phyloP scores from a whole-genome alignment of 306 rosid species.

The Erythrophleum fordii region DNA sequence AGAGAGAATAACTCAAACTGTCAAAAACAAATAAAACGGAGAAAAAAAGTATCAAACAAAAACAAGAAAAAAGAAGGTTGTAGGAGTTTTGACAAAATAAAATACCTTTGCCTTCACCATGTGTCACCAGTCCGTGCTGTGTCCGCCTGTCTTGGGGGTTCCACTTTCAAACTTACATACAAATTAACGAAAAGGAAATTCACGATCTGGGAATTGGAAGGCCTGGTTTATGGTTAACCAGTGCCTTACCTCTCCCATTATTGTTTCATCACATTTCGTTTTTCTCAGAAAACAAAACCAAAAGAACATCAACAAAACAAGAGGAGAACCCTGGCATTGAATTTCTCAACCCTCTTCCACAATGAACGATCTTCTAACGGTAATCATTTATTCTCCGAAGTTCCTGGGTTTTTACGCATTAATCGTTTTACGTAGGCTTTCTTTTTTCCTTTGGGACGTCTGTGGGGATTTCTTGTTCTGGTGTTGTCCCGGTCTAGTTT shows the following conservation, averaged over 20 bases:
- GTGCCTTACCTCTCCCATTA: conserved; percentile 41
- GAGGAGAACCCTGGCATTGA: not conserved
- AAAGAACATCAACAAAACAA: not conserved
- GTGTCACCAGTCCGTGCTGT: conserved; percentile 40
- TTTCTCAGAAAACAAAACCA: not conserved
- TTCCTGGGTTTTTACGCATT: conserved; percentile 16
- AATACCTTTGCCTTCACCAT: not conserved
- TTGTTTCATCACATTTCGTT: conserved; percentile 6
- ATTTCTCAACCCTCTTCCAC: conserved; percentile 45
- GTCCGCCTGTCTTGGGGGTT: conserved; percentile 5
- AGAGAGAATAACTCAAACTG: not conserved
- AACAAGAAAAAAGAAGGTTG: not conserved
- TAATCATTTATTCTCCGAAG: conserved; percentile 30
- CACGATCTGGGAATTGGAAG: conserved; percentile 34
- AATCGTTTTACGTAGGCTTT: not conserved
- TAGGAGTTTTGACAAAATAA: not conserved
- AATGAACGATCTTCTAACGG: conserved; percentile 94
- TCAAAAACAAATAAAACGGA: not conserved
- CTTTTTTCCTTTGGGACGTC: not conserved
- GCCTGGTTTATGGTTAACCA: conserved; percentile 66
- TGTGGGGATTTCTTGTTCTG: conserved; percentile 30
- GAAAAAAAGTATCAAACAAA: not conserved
- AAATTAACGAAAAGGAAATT: not conserved
- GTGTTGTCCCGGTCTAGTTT: conserved; percentile 43
- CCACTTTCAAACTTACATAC: not conserved